Evolutionary conservation across 2,329 filamentous ascomycete genomes (phyloP), one percentile per base, ranked within the genome.

Genomic region (Tothia fuscella): DNA sequence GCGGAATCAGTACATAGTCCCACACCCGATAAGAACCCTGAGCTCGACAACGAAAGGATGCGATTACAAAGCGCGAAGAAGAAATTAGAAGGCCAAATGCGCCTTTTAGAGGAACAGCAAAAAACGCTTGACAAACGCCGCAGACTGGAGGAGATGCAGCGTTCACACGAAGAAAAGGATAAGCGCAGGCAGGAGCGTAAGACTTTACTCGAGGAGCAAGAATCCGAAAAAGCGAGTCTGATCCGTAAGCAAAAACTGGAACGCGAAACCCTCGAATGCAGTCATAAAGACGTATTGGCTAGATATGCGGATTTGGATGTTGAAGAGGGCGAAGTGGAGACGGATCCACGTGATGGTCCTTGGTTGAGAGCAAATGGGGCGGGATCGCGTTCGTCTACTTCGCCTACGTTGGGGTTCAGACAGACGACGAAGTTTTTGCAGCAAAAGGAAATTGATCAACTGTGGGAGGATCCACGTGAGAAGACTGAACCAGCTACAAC

Each of bases 11-110:
- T n/a, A n/a, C n/a, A n/a, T n/a, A n/a, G n/a, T n/a, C 35, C 21
- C 3, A 37, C 35, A 3, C 5, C 1, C 6, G 35, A 37, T 2
- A 25, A 37, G n/a, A 37, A 37, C 14, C 21, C 22, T 6, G 28
- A 37, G 13, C 21, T 37, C 13, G 35, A 37, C 13, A 25, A 37
- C n/a, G 35, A 37, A n/a, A 37, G 21, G 28, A 25, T 25, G 10
- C 5, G 28, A 7, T 25, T 37, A 10, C 22, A 37, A 21, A 25
- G 28, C 14, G 35, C 14, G 20, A 37, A 37, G 12, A 10, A 37
- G n/a, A 37, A 37, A 17, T 21, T 37, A 2, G 28, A 16, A 16
- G 22, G 20, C 7, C 22, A 37, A 17, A 12, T 37, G 22, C 21
- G 28, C 25, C 22, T 25, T n/a, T 25, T 37, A 12, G 10, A 28